Conservation (phyloP, 1,284 basidiomycete genomes). For the Boletus sp. region DNA sequence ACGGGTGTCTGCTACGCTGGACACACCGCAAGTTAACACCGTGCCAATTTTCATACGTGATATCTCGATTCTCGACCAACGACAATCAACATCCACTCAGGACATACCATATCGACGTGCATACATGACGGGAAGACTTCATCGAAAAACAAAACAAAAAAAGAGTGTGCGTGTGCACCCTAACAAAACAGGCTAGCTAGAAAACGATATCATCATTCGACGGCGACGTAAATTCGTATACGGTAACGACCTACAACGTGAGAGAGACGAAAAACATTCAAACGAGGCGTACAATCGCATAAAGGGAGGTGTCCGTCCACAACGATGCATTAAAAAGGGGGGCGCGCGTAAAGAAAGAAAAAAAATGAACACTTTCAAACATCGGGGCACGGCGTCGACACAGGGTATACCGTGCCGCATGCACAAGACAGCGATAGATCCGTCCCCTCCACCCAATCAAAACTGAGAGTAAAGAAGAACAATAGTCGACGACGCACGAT, state of each 20-base stretch:
- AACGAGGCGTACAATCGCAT: not conserved
- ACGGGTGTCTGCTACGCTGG: too few relatives aligned
- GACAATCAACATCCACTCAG: too few relatives aligned
- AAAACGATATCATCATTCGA: not conserved
- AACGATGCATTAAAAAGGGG: conserved; percentile 7
- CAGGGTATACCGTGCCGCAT: not conserved
- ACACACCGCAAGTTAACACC: too few relatives aligned
- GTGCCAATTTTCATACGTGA: too few relatives aligned
- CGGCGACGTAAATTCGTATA: conserved; percentile 21
- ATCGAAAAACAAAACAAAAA: too few relatives aligned
- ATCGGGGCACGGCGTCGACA: not conserved
- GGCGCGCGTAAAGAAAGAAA: not conserved
- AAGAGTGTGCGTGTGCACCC: too few relatives aligned
- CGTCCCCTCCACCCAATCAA: not conserved
- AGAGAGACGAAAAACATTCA: not conserved
- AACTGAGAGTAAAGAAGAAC: not conserved
- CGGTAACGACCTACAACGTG: conserved; percentile 5
- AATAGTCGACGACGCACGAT: not conserved
- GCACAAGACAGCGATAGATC: not conserved
- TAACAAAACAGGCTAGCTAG: too few relatives aligned
- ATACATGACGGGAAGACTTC: too few relatives aligned
- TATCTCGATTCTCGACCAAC: too few relatives aligned
- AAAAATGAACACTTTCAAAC: not conserved
- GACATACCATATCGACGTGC: too few relatives aligned
- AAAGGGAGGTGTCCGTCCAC: conserved; percentile 1